Evolutionary conservation across 1,284 basidiomycete genomes (phyloP).

Genomic region (Sporisorium graminicola): DNA sequence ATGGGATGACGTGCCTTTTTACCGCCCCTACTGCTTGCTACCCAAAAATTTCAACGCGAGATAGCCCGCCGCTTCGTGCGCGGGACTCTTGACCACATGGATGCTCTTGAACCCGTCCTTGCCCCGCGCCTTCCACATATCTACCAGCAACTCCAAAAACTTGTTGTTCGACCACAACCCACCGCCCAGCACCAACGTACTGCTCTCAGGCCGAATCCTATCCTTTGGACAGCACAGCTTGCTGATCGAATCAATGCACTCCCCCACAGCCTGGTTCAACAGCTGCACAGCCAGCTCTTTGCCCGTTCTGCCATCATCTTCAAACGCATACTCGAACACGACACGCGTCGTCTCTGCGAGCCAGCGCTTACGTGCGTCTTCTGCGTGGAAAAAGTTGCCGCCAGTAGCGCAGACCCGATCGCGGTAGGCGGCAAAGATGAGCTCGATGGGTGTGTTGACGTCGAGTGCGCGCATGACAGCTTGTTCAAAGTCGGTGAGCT

Average conservation of each 20-base stretch:
- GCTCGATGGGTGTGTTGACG: constrained; percentile 45
- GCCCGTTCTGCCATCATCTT: constrained; percentile 10
- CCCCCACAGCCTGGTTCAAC: constrained; percentile 36
- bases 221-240: constrained; percentile 35
- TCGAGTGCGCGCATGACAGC: constrained; percentile 25
- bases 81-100: constrained; percentile 56
- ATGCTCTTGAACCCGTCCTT: constrained; percentile 45
- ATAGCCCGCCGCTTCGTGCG: constrained; percentile 53
- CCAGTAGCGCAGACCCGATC: constrained; percentile 41
- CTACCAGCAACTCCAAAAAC: constrained; percentile 44
- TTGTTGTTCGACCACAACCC: constrained; percentile 57
- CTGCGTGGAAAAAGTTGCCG: constrained; percentile 51
- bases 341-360: constrained; percentile 57
- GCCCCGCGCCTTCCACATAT: constrained; percentile 32
- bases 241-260: constrained; percentile 41
- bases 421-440: constrained; percentile 44
- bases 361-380: constrained; percentile 62
- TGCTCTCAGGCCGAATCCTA: constrained; percentile 25
- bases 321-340: constrained; percentile 48
- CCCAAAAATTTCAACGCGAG: constrained; percentile 31
- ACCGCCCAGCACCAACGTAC: constrained; percentile 59
- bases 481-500: constrained; percentile 37
- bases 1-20: neutral
- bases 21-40: no score
- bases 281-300: constrained; percentile 40